These are phyloP conservation scores for Phytophthora capsici DNA, from an alignment of 352 stramenopile species.

Conservation along the genomic window DNA sequence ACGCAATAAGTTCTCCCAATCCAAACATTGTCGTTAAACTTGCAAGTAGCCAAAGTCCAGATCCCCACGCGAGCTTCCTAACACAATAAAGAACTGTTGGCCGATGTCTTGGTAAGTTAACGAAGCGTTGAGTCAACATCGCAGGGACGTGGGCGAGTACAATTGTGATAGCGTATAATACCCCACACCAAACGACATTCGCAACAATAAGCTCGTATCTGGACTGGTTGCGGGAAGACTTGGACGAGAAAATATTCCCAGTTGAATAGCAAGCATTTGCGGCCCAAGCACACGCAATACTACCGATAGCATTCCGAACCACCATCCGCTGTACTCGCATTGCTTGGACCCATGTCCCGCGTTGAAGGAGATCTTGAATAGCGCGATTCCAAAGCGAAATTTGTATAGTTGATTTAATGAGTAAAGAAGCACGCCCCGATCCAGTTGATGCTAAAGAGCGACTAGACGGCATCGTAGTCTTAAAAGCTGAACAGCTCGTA, in stretches of 20 bases:
- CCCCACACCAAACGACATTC: constrained; percentile 37
- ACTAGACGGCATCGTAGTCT: constrained; percentile 7
- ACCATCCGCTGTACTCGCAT: constrained; percentile 30
- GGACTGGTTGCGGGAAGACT: constrained; percentile 15
- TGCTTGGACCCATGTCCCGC: constrained; percentile 24
- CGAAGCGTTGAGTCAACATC: constrained; percentile 35
- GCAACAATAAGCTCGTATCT: constrained; percentile 31
- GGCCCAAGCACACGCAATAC: constrained; percentile 32
- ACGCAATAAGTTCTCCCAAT: constrained; percentile 11
- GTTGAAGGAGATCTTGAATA: constrained; percentile 25
- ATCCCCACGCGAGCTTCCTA: constrained; percentile 3
- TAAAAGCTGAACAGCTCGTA: neutral
- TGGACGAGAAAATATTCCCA: constrained; percentile 34
- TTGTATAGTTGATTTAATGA: constrained; percentile 2
- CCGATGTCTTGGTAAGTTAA: constrained; percentile 7
- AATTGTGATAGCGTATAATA: constrained; percentile 36
- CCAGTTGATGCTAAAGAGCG: neutral
- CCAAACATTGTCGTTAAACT: constrained; percentile 21
- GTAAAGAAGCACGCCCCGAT: too few relatives aligned
- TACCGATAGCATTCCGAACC: constrained; percentile 32
- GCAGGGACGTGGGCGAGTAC: constrained; percentile 28
- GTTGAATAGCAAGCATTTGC: constrained; percentile 33
- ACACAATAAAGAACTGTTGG: constrained; percentile 23
- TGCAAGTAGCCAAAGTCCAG: neutral
- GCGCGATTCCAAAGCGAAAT: constrained; percentile 14